These are phyloP conservation scores for Prinsepia uniflora DNA, from an alignment of 306 rosid species.

Conservation along the genomic window DNA sequence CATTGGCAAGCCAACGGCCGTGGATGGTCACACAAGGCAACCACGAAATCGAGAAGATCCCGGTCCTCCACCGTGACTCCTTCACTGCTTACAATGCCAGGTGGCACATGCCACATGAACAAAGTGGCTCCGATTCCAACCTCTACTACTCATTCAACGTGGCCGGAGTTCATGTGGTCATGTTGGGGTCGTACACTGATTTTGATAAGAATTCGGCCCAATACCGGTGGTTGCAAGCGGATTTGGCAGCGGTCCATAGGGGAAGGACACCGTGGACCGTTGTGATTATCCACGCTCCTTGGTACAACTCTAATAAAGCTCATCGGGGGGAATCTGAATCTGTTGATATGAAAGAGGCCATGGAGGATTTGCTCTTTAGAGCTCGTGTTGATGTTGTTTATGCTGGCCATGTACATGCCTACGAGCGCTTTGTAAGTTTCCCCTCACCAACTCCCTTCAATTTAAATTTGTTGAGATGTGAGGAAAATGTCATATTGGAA, in stretches of 20 bases:
- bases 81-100: slow-evolving; percentile 83
- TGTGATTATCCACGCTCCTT: slow-evolving; percentile 75
- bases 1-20: slow-evolving; percentile 73
- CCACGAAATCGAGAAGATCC: slow-evolving; percentile 69
- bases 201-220: slow-evolving; percentile 49
- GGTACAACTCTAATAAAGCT: slow-evolving; percentile 77
- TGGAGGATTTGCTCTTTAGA: slow-evolving; percentile 62
- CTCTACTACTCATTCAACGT: slow-evolving; percentile 78
- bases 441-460: background rate
- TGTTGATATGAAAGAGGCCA: slow-evolving; percentile 47
- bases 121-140: slow-evolving; percentile 71
- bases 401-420: slow-evolving; percentile 85
- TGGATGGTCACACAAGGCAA: slow-evolving; percentile 96
- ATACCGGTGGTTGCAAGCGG: slow-evolving; percentile 57
- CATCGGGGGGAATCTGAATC: slow-evolving; percentile 69
- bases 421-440: slow-evolving; percentile 78
- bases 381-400: slow-evolving; percentile 72
- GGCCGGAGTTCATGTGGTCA: slow-evolving; percentile 70
- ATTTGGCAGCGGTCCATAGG: slow-evolving; percentile 50
- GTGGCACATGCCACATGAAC: slow-evolving; percentile 73
- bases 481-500: no score
- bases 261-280: slow-evolving; percentile 59
- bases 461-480: no score
- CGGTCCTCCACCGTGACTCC: slow-evolving; percentile 12
- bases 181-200: slow-evolving; percentile 79